A percentile compares a stretch with the other conserved stretches of the same genome.
phyloP scores from a whole-genome alignment of 306 rosid genomes.

The Boehmeria nivea region DNA sequence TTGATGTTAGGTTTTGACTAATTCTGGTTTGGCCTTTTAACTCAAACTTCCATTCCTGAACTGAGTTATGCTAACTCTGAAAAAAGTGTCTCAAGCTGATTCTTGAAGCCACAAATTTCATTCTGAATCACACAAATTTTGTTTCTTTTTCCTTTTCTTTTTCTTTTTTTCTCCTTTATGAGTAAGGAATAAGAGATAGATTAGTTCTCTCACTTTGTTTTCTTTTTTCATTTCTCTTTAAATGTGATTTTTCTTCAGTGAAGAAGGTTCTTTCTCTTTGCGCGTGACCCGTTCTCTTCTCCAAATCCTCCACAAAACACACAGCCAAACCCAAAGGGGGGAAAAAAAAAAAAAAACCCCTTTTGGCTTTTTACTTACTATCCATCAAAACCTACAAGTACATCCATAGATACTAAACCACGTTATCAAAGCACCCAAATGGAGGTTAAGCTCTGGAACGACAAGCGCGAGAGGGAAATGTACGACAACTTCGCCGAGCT shows the following conservation, averaged over 20 bases:
- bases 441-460: conserved; percentile 99
- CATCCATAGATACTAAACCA: neutral
- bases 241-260: conserved; percentile 37
- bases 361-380: neutral
- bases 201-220: conserved; percentile 3
- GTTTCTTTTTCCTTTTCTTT: neutral
- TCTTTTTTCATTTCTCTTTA: conserved; percentile 7
- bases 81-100: neutral
- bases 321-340: conserved; percentile 8
- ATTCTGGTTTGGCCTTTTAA: too few relatives aligned
- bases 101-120: neutral
- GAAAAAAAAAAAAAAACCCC: conserved; percentile 2
- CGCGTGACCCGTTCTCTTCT: conserved; percentile 99
- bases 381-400: neutral
- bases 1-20: neutral
- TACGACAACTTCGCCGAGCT: conserved; percentile 91
- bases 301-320: conserved; percentile 51
- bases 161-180: neutral
- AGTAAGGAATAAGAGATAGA: neutral
- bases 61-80: too few relatives aligned
- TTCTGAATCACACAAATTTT: neutral
- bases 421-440: conserved; percentile 18
- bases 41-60: too few relatives aligned
- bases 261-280: conserved; percentile 57
- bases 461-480: conserved; percentile 99